Evolutionary conservation across 306 rosid species (phyloP), one percentile per base, ranked within the genome.

Genomic region (Vachellia collinsii): DNA sequence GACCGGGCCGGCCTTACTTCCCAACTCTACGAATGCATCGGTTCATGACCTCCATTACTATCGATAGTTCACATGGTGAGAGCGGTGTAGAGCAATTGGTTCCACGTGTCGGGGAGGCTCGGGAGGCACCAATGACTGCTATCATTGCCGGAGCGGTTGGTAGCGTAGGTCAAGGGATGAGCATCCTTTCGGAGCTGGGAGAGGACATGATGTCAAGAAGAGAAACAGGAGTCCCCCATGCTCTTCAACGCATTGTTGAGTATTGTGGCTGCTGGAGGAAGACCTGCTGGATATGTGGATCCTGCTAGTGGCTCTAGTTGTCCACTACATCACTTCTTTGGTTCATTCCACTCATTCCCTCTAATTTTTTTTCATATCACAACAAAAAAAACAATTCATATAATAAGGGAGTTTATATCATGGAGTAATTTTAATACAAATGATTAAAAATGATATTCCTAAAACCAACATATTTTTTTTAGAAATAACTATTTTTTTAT

Each of bases 331-430:
- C 50, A 90, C 85, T 70, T 91, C 75, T 71, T 89, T 0, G 99
- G 97, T 50, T 88, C 73, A 83, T 93, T 93, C 97, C 99, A 94
- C 50, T 94, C 97, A 74, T 77, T 76, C 7, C 97, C 99, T 75
- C 99, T 94, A 83, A n/a, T 44, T 14, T 77, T 42, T 10, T 47
- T 29, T 2, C 1, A 29, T 56, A 80, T 43, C 12, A 43, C 9
- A 43, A 8, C 47, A 9, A 8, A 8, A 39, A 39, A 1, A 41
- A 41, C 44, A 41, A 38, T 38, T 38, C 1, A 38, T 29, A 29
- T 29, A 29, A 0, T 29, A 29, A 29, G 34, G 34, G 2, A 0
- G 34, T 29, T 29, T 29, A 0, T 29, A 29, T 29, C 34, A 29
- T 29, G 34, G 1, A 2, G 34, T 29, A 29, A 2, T 29, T 2